Percentiles rank a stretch among this genome's conserved stretches.
Evolutionary conservation across 345 rosid genomes (phyloP).

Genomic region (Hibiscus trionum): DNA sequence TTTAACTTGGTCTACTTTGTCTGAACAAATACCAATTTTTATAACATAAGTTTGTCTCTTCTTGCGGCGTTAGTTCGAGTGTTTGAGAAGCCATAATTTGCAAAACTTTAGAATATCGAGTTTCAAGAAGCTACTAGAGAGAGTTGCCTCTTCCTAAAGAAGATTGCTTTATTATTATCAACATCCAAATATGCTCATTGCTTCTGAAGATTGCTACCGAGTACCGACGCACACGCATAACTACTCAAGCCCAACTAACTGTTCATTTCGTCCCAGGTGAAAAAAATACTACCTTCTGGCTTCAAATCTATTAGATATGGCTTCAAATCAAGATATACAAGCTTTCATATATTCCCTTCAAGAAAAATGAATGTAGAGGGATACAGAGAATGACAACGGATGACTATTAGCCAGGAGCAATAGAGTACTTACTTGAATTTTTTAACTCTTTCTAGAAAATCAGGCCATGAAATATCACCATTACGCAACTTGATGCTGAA

Average conservation of each 20-base stretch:
- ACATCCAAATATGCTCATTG: not conserved
- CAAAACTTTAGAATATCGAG: not conserved
- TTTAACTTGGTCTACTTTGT: not conserved
- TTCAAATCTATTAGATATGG: not conserved
- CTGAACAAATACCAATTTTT: not conserved
- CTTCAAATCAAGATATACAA: not conserved
- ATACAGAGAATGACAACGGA: not conserved
- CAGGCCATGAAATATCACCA: conserved; percentile 74
- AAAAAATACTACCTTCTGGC: too few relatives aligned
- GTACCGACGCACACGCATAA: not conserved
- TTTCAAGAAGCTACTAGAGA: not conserved
- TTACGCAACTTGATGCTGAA: conserved; percentile 52
- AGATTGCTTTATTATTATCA: not conserved
- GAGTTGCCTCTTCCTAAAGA: not conserved
- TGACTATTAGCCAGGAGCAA: not conserved
- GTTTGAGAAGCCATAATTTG: not conserved
- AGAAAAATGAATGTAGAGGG: not conserved
- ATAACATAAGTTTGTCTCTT: not conserved
- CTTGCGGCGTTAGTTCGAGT: not conserved
- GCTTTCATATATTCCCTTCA: conserved; percentile 1
- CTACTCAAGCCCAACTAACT: not conserved
- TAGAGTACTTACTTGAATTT: conserved; percentile 37
- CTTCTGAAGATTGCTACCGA: not conserved
- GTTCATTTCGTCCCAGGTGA: not conserved
- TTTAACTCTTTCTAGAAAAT: conserved; percentile 52